Percentiles rank a stretch among this genome's conserved stretches.
Evolutionary conservation across 192 early-diverging fungal species (phyloP).

Genomic region (Chytriomyces sp.): DNA sequence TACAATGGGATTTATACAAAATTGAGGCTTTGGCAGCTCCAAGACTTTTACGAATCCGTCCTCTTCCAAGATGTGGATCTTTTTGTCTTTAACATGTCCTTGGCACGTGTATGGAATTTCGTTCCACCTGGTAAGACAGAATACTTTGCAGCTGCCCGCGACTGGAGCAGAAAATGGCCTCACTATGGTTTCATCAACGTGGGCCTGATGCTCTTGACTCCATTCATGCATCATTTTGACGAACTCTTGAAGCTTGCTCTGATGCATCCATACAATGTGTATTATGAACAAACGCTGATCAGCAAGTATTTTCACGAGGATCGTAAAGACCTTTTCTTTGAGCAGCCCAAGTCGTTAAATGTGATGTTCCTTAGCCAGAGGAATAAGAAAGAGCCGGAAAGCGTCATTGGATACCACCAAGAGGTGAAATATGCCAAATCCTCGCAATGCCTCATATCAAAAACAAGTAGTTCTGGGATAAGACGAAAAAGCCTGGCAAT

Average conservation of each 20-base stretch:
- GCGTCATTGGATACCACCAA: constrained; percentile 1
- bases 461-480: too few relatives aligned
- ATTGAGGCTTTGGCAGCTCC: constrained; percentile 13
- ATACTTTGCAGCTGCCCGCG: too few relatives aligned
- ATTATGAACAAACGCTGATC: constrained; percentile 1
- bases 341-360: constrained; percentile 1
- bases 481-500: too few relatives aligned
- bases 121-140: too few relatives aligned
- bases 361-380: neutral
- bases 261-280: neutral
- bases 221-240: constrained; percentile 1
- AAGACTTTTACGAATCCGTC: constrained; percentile 6
- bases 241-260: neutral
- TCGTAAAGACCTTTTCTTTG: neutral
- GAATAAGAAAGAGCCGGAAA: neutral
- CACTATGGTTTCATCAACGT: constrained; percentile 1
- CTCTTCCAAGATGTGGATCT: constrained; percentile 8
- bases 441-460: neutral
- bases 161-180: too few relatives aligned
- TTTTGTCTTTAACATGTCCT: constrained; percentile 1
- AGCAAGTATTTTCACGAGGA: neutral
- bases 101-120: too few relatives aligned
- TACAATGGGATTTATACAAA: too few relatives aligned
- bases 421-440: neutral
- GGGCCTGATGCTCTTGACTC: constrained; percentile 13